Evolutionary conservation across 768 basidiomycete species (phyloP).

Genomic region (Sarcodon sp.): DNA sequence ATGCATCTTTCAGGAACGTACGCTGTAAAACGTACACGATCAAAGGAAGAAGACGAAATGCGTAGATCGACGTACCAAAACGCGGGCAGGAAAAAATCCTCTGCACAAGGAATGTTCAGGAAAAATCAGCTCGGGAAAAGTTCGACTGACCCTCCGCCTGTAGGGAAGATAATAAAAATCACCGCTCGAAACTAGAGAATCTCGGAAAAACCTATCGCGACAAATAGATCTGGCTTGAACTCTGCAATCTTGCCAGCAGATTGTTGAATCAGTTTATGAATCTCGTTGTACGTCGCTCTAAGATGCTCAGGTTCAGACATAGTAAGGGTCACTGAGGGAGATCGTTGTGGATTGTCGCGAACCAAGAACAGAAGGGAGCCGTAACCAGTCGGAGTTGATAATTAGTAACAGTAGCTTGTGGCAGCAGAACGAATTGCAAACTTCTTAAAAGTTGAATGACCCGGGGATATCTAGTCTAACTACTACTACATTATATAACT

Average conservation of each 20-base stretch:
- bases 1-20: slow-evolving; percentile 68
- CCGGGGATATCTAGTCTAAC: too few relatives aligned
- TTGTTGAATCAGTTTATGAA: slow-evolving; percentile 76
- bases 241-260: slow-evolving; percentile 58
- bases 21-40: slow-evolving; percentile 29
- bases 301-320: slow-evolving; percentile 37
- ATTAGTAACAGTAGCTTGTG: too few relatives aligned
- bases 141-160: slow-evolving; percentile 70
- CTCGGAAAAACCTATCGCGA: slow-evolving; percentile 57
- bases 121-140: slow-evolving; percentile 4
- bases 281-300: slow-evolving; percentile 80
- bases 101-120: slow-evolving; percentile 25
- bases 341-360: too few relatives aligned
- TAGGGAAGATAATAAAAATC: not conserved
- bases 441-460: too few relatives aligned
- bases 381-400: too few relatives aligned
- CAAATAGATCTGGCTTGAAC: slow-evolving; percentile 80
- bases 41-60: not conserved
- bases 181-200: slow-evolving; percentile 1
- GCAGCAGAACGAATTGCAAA: too few relatives aligned
- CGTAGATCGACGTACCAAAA: slow-evolving; percentile 39
- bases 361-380: too few relatives aligned
- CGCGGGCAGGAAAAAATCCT: slow-evolving; percentile 93
- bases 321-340: too few relatives aligned
- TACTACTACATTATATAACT: too few relatives aligned